Evolutionary conservation across 2,329 filamentous ascomycete genomes (phyloP).

Genomic region (Chaetomium strumarium): DNA sequence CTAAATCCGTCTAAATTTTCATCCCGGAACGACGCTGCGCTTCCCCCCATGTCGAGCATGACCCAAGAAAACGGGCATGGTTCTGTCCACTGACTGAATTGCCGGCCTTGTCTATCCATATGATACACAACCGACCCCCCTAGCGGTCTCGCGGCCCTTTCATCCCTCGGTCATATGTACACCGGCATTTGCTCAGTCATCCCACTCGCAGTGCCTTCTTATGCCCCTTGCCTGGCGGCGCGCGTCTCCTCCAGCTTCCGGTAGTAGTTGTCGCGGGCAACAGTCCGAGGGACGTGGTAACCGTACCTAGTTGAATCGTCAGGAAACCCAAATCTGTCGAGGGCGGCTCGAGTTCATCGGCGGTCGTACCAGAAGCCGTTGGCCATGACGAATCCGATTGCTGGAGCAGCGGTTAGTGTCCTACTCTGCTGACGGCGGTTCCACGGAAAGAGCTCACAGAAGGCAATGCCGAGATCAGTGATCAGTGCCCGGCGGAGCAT

Average conservation of each 20-base stretch:
- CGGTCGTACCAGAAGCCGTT: conserved; percentile 52
- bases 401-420: conserved; percentile 29
- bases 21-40: background rate
- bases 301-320: conserved; percentile 46
- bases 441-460: conserved; percentile 40
- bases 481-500: conserved; percentile 57
- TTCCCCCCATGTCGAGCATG: no score
- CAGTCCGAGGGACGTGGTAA: conserved; percentile 55
- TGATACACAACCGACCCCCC: conserved; percentile 14
- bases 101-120: conserved; percentile 26
- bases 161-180: conserved; percentile 5
- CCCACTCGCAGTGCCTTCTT: background rate
- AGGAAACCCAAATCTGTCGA: background rate
- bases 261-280: conserved; percentile 54
- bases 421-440: background rate
- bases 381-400: conserved; percentile 49
- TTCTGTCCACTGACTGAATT: conserved; percentile 18
- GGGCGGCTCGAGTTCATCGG: conserved; percentile 3
- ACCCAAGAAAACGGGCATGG: conserved; percentile 9
- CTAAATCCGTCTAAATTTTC: background rate
- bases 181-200: background rate
- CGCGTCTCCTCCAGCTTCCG: conserved; percentile 53
- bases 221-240: conserved; percentile 31
- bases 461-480: conserved; percentile 48
- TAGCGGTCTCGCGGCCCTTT: conserved; percentile 1